phyloP scores from a whole-genome alignment of 2,329 filamentous ascomycete species.

The Emmonsiellopsis sp. region DNA sequence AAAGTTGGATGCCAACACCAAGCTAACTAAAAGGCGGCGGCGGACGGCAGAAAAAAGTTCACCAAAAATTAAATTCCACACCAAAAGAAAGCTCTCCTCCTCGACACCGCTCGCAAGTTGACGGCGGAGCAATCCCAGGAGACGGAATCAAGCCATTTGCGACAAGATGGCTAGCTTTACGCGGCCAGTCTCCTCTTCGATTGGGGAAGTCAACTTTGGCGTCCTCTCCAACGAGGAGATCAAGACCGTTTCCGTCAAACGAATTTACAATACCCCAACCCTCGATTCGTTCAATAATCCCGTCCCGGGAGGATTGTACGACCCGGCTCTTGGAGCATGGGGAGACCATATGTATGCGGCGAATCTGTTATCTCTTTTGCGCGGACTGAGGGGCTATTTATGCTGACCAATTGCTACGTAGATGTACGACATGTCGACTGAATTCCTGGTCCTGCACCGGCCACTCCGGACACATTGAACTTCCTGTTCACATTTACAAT shows the following conservation, averaged over 20 bases:
- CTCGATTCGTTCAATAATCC: constrained; percentile 88
- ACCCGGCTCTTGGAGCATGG: constrained; percentile 83
- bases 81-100: background rate
- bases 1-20: constrained; percentile 1
- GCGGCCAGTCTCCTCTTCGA: constrained; percentile 72
- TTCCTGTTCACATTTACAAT: constrained; percentile 89
- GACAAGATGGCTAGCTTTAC: constrained; percentile 39
- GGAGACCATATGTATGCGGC: constrained; percentile 64
- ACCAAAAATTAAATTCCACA: constrained; percentile 7
- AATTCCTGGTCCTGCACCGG: constrained; percentile 76
- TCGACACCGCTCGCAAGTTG: background rate
- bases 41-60: constrained; percentile 30
- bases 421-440: constrained; percentile 87
- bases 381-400: constrained; percentile 8
- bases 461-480: constrained; percentile 88
- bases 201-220: constrained; percentile 81
- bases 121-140: background rate
- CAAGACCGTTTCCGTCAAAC: constrained; percentile 79
- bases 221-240: constrained; percentile 78
- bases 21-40: constrained; percentile 21
- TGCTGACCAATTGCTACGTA: constrained; percentile 28
- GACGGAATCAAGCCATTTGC: background rate
- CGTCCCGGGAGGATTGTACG: constrained; percentile 82
- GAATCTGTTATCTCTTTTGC: constrained; percentile 6
- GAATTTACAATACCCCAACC: constrained; percentile 87